Evolutionary conservation across 176 grass and related monocot species (phyloP).

Genomic region (Musa acuminata): DNA sequence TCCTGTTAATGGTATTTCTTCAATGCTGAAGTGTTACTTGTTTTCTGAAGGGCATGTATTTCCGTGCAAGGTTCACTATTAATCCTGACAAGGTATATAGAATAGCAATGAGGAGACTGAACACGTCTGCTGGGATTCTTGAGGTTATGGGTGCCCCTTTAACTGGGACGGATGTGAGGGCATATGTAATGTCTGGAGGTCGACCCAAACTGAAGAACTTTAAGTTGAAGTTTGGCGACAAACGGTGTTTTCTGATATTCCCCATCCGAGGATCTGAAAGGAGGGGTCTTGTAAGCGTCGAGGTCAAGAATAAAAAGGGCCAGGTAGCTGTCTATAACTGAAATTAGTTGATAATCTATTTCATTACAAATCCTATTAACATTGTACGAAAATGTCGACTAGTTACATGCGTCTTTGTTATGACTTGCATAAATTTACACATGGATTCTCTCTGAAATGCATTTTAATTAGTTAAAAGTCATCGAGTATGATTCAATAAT

Average conservation of each 20-base stretch:
- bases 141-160: constrained; percentile 93
- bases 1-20: background rate
- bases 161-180: constrained; percentile 77
- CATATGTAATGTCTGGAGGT: constrained; percentile 89
- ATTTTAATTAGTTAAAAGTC: background rate
- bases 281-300: constrained; percentile 90
- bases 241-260: constrained; percentile 91
- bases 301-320: constrained; percentile 88
- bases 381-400: background rate
- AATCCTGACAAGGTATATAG: constrained; percentile 95
- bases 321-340: constrained; percentile 35
- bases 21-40: background rate
- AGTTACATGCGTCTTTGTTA: background rate
- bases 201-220: constrained; percentile 81
- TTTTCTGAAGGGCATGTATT: constrained; percentile 63
- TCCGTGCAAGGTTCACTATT: constrained; percentile 68
- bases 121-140: constrained; percentile 80
- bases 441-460: background rate
- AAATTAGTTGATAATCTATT: constrained; percentile 17
- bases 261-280: constrained; percentile 92
- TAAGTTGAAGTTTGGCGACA: constrained; percentile 60
- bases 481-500: background rate
- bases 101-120: constrained; percentile 81
- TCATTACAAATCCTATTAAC: background rate
- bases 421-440: background rate